A percentile compares a stretch with the other conserved stretches of the same genome.
phyloP scores from a whole-genome alignment of 345 rosid genomes.

The Camelina sativa region DNA sequence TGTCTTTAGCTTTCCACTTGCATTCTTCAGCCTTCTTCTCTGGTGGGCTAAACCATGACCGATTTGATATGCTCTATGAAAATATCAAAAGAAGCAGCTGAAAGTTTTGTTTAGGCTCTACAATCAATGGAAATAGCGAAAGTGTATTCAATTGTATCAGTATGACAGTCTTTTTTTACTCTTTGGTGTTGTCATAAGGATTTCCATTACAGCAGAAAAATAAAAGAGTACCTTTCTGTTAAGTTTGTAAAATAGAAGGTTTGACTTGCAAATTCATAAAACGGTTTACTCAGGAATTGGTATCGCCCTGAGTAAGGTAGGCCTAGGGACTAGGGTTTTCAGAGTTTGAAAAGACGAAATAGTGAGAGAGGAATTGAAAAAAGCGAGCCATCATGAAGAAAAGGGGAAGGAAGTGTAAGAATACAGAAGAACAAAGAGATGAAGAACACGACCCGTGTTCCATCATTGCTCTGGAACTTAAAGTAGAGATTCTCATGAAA shows the following conservation, averaged over 20 bases:
- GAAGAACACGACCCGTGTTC: background rate
- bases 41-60: background rate
- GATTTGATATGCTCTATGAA: conserved; percentile 8
- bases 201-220: background rate
- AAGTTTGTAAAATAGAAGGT: background rate
- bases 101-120: conserved; percentile 22
- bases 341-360: too few species aligned
- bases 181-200: background rate
- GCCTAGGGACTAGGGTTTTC: too few species aligned
- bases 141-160: background rate
- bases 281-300: background rate
- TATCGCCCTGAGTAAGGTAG: background rate
- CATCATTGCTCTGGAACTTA: background rate
- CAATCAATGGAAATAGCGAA: background rate
- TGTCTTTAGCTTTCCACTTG: background rate
- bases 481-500: background rate
- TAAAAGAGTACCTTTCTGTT: background rate
- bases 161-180: background rate
- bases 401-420: conserved; percentile 2
- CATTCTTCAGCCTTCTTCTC: conserved; percentile 12
- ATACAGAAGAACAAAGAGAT: background rate
- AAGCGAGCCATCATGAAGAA: background rate
- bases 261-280: background rate
- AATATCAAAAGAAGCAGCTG: conserved; percentile 2
- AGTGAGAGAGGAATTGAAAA: background rate